Evolutionary conservation across 2,329 filamentous ascomycete genomes (phyloP).

Genomic region (Emericellopsis atlantica): DNA sequence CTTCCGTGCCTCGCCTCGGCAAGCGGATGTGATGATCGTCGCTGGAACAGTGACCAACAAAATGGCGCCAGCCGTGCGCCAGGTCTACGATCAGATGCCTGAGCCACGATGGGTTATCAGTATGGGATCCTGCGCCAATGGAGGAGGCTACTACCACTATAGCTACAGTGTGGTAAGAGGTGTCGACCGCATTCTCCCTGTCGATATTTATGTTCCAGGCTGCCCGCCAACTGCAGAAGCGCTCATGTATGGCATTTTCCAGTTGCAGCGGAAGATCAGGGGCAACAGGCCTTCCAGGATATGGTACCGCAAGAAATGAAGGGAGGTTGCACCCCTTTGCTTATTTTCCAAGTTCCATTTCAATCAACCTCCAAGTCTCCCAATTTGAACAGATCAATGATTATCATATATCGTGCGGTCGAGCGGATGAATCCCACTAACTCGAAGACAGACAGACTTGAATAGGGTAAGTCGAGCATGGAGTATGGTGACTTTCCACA

Average conservation of each 20-base stretch:
- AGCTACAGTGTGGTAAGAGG: conserved; percentile 67
- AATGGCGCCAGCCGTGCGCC: conserved; percentile 56
- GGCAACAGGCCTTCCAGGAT: conserved; percentile 40
- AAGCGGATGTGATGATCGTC: conserved; percentile 55
- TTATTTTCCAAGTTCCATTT: too few relatives aligned
- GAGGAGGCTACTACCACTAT: conserved; percentile 80
- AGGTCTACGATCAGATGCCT: conserved; percentile 94
- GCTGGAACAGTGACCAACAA: conserved; percentile 54
- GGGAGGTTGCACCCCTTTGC: too few relatives aligned
- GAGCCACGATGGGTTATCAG: conserved; percentile 59
- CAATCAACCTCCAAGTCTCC: too few relatives aligned
- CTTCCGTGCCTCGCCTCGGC: conserved; percentile 52
- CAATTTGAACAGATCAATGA: too few relatives aligned
- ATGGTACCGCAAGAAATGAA: conserved; percentile 28
- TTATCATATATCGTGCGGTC: too few relatives aligned
- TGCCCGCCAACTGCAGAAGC: conserved; percentile 53
- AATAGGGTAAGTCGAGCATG: too few relatives aligned
- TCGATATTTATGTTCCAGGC: conserved; percentile 70
- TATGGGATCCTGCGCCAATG: conserved; percentile 68
- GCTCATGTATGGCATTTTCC: conserved; percentile 60
- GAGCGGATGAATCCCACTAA: too few relatives aligned
- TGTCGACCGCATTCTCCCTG: conserved; percentile 65
- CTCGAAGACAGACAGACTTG: too few relatives aligned
- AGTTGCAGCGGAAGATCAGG: conserved; percentile 66
- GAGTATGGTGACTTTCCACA: too few relatives aligned